Percentiles rank a stretch among this genome's conserved stretches.
These are phyloP conservation scores for Phytophthora agathidicida DNA, from an alignment of 352 stramenopile species.

Conservation along the genomic window DNA sequence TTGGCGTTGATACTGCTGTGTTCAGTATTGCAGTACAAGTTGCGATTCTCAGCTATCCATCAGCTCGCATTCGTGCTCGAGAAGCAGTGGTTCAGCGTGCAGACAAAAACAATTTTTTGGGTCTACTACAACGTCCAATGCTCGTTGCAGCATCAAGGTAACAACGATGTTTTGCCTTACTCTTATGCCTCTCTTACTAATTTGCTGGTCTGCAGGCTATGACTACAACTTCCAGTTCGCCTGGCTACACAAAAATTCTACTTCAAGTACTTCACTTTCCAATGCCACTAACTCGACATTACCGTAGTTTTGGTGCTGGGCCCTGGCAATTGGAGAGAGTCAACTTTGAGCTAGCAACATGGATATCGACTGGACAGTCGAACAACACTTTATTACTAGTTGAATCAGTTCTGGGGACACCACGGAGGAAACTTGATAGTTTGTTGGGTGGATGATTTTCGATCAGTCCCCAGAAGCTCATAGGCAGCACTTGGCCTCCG, in stretches of 20 bases:
- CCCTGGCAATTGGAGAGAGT: no score
- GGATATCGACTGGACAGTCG: no score
- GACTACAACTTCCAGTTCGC: conserved; percentile 37
- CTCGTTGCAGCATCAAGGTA: conserved; percentile 33
- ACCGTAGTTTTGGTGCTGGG: no score
- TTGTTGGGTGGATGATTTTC: no score
- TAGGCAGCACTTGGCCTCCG: conserved; percentile 23
- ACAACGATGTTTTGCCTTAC: no score
- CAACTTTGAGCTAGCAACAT: no score
- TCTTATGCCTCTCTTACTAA: not conserved
- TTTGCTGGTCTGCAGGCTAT: conserved; percentile 17
- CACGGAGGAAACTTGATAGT: no score
- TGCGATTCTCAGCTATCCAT: conserved; percentile 21
- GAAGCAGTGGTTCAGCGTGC: conserved; percentile 26
- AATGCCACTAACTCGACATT: not conserved
- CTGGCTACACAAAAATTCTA: conserved; percentile 21
- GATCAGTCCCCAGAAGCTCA: conserved; percentile 3
- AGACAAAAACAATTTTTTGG: conserved; percentile 41
- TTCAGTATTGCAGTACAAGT: conserved; percentile 4
- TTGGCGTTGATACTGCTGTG: conserved; percentile 11
- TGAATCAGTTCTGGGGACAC: no score
- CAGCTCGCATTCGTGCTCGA: conserved; percentile 45
- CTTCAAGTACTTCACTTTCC: not conserved
- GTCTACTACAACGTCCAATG: conserved; percentile 35
- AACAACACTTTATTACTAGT: no score